Evolutionary conservation across 768 basidiomycete genomes (phyloP).

Genomic region (Lactarius hengduanensis): DNA sequence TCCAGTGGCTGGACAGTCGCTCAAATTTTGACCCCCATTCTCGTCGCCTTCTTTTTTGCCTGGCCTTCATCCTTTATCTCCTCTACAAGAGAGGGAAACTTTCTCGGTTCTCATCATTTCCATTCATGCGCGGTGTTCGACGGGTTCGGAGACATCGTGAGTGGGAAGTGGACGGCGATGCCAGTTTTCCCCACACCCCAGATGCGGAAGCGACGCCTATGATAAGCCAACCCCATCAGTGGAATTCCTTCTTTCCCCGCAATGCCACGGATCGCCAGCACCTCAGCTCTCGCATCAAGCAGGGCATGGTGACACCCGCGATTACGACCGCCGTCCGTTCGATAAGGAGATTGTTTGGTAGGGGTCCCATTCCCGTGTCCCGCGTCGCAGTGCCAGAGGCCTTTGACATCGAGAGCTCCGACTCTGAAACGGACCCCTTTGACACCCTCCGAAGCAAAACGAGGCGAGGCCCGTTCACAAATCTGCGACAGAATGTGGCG

Average conservation of each 20-base stretch:
- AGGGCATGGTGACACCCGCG: not conserved
- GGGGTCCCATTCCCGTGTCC: constrained; percentile 20
- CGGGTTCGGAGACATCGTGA: constrained; percentile 7
- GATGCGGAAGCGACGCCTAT: constrained; percentile 24
- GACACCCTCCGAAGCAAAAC: constrained; percentile 11
- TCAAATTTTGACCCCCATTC: constrained; percentile 23
- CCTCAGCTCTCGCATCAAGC: constrained; percentile 1
- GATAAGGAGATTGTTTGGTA: constrained; percentile 16
- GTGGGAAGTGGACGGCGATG: constrained; percentile 8
- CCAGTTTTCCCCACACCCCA: not conserved
- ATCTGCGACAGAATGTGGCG: not conserved
- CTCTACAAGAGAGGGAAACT: constrained; percentile 13
- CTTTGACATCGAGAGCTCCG: constrained; percentile 19
- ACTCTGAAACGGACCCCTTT: constrained; percentile 5
- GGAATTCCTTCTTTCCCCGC: constrained; percentile 9
- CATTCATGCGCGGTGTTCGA: constrained; percentile 16
- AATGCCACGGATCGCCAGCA: constrained; percentile 3
- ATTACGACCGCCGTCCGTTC: constrained; percentile 11
- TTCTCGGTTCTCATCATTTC: constrained; percentile 1
- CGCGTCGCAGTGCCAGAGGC: constrained; percentile 5
- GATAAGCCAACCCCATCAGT: constrained; percentile 2
- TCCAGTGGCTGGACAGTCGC: constrained; percentile 5
- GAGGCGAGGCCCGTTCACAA: not conserved
- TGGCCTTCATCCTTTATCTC: constrained; percentile 9
- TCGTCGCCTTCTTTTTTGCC: constrained; percentile 5